A percentile compares a stretch with the other conserved stretches of the same genome.
phyloP scores from a whole-genome alignment of 2,329 filamentous ascomycete genomes.

The Beauveria medogensis region DNA sequence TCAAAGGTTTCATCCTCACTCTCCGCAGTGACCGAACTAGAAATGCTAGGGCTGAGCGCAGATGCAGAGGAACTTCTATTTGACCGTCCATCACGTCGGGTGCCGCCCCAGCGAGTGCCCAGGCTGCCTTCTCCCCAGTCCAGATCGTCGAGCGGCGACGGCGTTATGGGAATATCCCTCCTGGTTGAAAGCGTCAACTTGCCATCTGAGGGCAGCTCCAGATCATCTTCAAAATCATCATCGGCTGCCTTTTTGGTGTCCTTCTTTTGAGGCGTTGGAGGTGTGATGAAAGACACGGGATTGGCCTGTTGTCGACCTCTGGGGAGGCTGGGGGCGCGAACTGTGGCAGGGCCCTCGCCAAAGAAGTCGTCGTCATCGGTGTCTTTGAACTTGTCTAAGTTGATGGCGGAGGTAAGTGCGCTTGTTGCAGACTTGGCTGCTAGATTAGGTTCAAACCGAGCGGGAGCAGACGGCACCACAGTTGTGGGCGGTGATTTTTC shows the following conservation, averaged over 20 bases:
- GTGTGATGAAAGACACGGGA: conserved; percentile 45
- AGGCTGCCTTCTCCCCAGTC: conserved; percentile 94
- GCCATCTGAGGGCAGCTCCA: conserved; percentile 62
- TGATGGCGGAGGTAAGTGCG: conserved; percentile 38
- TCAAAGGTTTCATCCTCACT: conserved; percentile 91
- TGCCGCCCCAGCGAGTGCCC: conserved; percentile 83
- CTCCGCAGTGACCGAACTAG: conserved; percentile 83
- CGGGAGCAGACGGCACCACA: conserved; percentile 14
- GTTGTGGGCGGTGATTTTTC: conserved; percentile 23
- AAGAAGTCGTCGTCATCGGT: conserved; percentile 56
- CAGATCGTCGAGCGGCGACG: conserved; percentile 63
- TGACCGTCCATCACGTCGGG: conserved; percentile 68
- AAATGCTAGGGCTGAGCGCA: conserved; percentile 83
- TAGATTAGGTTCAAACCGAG: conserved; percentile 16
- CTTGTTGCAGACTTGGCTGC: conserved; percentile 23
- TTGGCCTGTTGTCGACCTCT: conserved; percentile 48
- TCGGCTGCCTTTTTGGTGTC: conserved; percentile 29
- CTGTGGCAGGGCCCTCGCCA: conserved; percentile 55
- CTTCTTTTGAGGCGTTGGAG: conserved; percentile 45
- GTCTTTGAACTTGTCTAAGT: conserved; percentile 58
- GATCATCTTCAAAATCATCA: conserved; percentile 65
- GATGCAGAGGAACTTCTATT: conserved; percentile 81
- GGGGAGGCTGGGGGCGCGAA: conserved; percentile 59
- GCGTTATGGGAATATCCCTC: conserved; percentile 55
- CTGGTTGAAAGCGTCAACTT: conserved; percentile 56